Base-by-base conservation (phyloP, 2,329 filamentous ascomycete genomes). In the Penicillium hordei region DNA sequence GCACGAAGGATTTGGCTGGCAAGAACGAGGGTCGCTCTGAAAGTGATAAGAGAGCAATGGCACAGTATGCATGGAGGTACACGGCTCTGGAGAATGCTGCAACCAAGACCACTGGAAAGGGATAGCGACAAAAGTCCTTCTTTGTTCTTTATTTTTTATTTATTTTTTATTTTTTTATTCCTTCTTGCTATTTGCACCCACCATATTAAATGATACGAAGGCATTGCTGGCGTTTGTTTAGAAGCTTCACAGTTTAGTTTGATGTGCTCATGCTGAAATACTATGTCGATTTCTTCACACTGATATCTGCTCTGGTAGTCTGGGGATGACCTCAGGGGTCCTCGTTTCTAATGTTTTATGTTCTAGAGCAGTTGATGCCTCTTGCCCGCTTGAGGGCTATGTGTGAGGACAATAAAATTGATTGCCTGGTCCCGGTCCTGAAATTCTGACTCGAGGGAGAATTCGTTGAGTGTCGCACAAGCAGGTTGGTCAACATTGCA, bases 1-100 rank as follows among this genome's bases (percentile, higher is more conserved):
- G 64, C 7, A 70, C 72, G 34, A 72, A 73, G 45, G 72, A 74
- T 54, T 61, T 72, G 54, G 59, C 57, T 10, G 71, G 72, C 10
- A 71, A 70, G 25, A 72, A 72, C 2, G 68, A 68, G 40, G 59
- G 60, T n/a, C 59, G 73, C 29, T 64, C 65, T 3, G 68, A 72
- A 13, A 63, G 64, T 7, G 71, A 73, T 34, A 69, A 65, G 59
- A 71, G 68, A 31, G 68, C 72, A 45, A 50, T 75, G 57, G 66
- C 68, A 36, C 72, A 74, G 50, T 72, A 69, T 33, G 70, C 69
- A 45, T 75, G 72, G 72, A 63, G 70, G 50, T 75, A 70, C 49
- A 72, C 71, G 33, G 59, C 64, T 8, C 49, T 74, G 58, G 72
- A 75, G 56, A 67, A 72, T 43, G 44, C 67, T 12, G 72, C 71